These are phyloP conservation scores for Pseudogymnoascus sp. DNA, from an alignment of 2,329 filamentous ascomycete species.

Conservation along the genomic window DNA sequence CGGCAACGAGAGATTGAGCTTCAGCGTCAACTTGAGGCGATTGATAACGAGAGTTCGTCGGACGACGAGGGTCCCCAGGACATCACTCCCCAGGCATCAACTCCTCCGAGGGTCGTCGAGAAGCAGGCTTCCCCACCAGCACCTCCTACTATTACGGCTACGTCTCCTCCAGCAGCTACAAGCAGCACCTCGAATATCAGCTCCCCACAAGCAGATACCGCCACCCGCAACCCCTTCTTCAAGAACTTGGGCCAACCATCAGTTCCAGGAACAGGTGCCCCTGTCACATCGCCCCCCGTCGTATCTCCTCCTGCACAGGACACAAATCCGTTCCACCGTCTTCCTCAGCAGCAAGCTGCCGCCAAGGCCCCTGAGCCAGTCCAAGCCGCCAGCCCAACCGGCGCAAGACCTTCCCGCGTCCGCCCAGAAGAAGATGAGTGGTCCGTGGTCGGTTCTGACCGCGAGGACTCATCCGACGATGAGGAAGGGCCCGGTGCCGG, in stretches of 20 bases:
- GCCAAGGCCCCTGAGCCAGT: slow-evolving; percentile 40
- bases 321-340: slow-evolving; percentile 94
- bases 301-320: slow-evolving; percentile 42
- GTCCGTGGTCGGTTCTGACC: slow-evolving; percentile 70
- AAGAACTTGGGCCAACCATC: slow-evolving; percentile 70
- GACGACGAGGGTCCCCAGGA: slow-evolving; percentile 75
- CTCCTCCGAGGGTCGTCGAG: slow-evolving; percentile 48
- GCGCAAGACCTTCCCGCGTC: slow-evolving; percentile 43
- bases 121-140: slow-evolving; percentile 45
- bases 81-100: slow-evolving; percentile 55
- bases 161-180: slow-evolving; percentile 44
- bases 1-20: slow-evolving; percentile 85
- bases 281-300: slow-evolving; percentile 33
- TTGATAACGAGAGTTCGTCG: slow-evolving; percentile 67
- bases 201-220: slow-evolving; percentile 54
- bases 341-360: slow-evolving; percentile 57
- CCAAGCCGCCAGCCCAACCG: slow-evolving; percentile 36
- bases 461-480: slow-evolving; percentile 65
- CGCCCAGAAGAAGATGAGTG: slow-evolving; percentile 70
- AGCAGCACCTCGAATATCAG: slow-evolving; percentile 37
- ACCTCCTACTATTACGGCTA: slow-evolving; percentile 39
- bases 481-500: slow-evolving; percentile 73
- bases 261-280: slow-evolving; percentile 34
- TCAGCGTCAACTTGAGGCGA: slow-evolving; percentile 73
- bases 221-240: slow-evolving; percentile 94